These are phyloP conservation scores for Penicillium sp. DNA, from an alignment of 2,329 filamentous ascomycete species.

Conservation along the genomic window DNA sequence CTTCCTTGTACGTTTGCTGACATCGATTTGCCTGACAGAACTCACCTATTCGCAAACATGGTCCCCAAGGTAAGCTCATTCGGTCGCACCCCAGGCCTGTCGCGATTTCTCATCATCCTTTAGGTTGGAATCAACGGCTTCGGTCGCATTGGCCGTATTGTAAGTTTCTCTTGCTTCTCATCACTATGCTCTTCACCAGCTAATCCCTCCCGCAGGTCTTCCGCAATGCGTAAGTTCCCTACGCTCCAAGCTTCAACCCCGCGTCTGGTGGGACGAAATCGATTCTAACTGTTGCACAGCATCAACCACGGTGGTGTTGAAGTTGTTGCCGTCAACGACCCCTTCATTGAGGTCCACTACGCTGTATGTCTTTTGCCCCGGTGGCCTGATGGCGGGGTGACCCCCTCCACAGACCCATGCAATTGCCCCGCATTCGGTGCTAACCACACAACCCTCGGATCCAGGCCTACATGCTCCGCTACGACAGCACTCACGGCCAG, in stretches of 20 bases:
- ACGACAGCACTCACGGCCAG: slow-evolving; percentile 92
- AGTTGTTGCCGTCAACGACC: slow-evolving; percentile 96
- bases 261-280: slow-evolving; percentile 4
- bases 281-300: slow-evolving; percentile 41
- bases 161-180: slow-evolving; percentile 33
- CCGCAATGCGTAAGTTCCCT: slow-evolving; percentile 76
- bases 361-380: slow-evolving; percentile 66
- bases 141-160: slow-evolving; percentile 97
- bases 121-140: slow-evolving; percentile 99
- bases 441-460: slow-evolving; percentile 4
- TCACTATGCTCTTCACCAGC: slow-evolving; percentile 6
- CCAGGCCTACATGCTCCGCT: slow-evolving; percentile 99
- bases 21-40: slow-evolving; percentile 26
- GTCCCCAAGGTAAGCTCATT: slow-evolving; percentile 32
- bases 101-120: slow-evolving; percentile 3
- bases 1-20: slow-evolving; percentile 21
- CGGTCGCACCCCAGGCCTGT: not conserved
- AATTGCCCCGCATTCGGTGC: not conserved
- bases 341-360: slow-evolving; percentile 97
- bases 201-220: slow-evolving; percentile 61
- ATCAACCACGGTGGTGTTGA: slow-evolving; percentile 85
- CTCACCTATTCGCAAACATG: slow-evolving; percentile 32
- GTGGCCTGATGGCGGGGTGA: not conserved
- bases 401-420: not conserved
- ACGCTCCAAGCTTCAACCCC: not conserved